Conservation (phyloP, 1,284 basidiomycete species). For the Ustilago loliicola region DNA sequence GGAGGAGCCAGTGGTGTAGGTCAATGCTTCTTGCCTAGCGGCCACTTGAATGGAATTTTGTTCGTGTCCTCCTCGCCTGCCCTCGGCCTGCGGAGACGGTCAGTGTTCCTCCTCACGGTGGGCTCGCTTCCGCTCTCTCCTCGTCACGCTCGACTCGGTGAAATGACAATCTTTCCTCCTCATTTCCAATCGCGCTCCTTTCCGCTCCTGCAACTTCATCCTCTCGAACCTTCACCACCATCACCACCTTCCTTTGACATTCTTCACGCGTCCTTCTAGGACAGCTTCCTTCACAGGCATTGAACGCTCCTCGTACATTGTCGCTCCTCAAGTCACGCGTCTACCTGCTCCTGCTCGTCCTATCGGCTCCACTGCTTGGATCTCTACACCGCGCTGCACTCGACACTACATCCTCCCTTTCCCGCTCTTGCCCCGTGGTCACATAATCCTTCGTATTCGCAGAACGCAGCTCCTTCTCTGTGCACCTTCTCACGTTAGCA, state of each 20-base stretch:
- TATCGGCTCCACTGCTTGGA: neutral
- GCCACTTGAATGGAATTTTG: constrained; percentile 9
- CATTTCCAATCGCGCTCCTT: constrained; percentile 4
- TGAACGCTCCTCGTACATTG: neutral
- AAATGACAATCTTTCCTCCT: neutral
- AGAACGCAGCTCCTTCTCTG: neutral
- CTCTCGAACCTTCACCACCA: neutral
- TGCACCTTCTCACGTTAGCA: neutral
- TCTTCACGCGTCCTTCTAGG: neutral
- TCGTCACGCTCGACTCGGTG: neutral
- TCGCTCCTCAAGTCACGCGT: neutral
- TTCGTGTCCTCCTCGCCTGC: constrained; percentile 12
- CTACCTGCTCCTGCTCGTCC: neutral
- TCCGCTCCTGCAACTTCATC: constrained; percentile 6
- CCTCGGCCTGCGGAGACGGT: neutral
- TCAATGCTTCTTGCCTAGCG: neutral
- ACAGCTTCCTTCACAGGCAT: neutral
- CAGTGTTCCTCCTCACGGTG: constrained; percentile 1
- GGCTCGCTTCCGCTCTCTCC: no score
- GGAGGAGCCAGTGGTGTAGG: neutral
- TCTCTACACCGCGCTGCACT: neutral
- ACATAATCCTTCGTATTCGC: neutral
- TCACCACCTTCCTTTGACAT: neutral
- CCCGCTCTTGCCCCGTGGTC: neutral
- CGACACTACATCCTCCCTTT: neutral